phyloP scores from a whole-genome alignment of 169 alveolate species.

The Plasmodium reichenowi region DNA sequence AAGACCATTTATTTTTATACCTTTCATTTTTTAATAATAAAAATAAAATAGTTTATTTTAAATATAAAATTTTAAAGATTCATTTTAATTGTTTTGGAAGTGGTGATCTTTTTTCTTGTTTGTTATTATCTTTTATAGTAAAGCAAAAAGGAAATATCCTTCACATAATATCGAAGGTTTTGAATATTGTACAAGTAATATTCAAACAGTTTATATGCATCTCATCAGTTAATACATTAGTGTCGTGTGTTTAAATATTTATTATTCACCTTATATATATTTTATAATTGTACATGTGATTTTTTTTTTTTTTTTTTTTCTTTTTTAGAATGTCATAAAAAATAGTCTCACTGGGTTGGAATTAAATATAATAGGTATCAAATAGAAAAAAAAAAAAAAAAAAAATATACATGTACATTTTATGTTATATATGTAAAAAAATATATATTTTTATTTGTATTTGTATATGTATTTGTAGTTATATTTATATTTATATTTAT shows the following conservation, averaged over 20 bases:
- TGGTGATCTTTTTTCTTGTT: slow-evolving; percentile 58
- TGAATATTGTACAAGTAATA: slow-evolving; percentile 53
- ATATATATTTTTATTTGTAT: too few relatives aligned
- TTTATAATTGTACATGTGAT: not conserved
- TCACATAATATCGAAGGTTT: slow-evolving; percentile 43
- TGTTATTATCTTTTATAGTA: slow-evolving; percentile 42
- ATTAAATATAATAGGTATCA: slow-evolving; percentile 53
- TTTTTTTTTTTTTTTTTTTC: slow-evolving; percentile 1
- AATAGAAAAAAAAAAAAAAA: not conserved
- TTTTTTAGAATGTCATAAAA: slow-evolving; percentile 54
- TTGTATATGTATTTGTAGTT: too few relatives aligned
- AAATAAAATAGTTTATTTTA: slow-evolving; percentile 24
- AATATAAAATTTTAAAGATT: slow-evolving; percentile 26
- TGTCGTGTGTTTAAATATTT: not conserved
- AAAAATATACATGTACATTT: not conserved
- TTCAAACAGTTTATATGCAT: not conserved
- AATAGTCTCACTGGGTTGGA: slow-evolving; percentile 36
- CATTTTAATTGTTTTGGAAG: slow-evolving; percentile 38
- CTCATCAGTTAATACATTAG: too few relatives aligned
- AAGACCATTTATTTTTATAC: slow-evolving; percentile 39
- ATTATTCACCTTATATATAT: not conserved
- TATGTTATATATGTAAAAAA: too few relatives aligned
- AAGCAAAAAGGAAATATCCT: slow-evolving; percentile 50
- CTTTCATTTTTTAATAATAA: slow-evolving; percentile 22
- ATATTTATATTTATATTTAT: too few relatives aligned